A percentile compares a stretch with the other conserved stretches of the same genome.
Evolutionary conservation across 2,329 filamentous ascomycete species (phyloP).

Genomic region (Fusarium hostae): DNA sequence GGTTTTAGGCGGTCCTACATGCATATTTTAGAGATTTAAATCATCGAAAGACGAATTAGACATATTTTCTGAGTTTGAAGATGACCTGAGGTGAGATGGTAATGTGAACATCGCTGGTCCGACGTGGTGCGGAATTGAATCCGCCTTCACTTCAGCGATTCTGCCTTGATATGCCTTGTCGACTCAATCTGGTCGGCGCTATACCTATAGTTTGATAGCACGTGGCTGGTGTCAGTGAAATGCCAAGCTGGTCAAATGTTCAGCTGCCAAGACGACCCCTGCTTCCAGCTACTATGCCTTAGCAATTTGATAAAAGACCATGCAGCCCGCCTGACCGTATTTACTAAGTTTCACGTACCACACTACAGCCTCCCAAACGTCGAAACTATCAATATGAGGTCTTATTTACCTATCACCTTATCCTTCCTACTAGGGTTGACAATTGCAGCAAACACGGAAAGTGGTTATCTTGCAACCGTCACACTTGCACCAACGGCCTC

Average conservation of each 20-base stretch:
- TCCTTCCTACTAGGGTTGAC: neutral
- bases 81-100: neutral
- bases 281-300: neutral
- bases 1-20: neutral
- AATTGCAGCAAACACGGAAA: neutral
- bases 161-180: neutral
- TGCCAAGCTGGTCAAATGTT: neutral
- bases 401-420: neutral
- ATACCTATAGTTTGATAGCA: neutral
- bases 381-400: neutral
- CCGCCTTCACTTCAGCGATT: neutral
- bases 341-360: too few species aligned
- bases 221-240: neutral
- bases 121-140: neutral
- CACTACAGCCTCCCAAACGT: too few species aligned
- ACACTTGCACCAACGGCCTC: neutral
- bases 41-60: neutral
- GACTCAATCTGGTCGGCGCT: neutral
- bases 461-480: neutral
- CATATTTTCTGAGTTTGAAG: neutral
- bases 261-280: neutral
- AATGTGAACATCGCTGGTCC: neutral
- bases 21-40: constrained; percentile 12
- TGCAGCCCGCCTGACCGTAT: neutral
- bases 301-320: neutral